Base-by-base conservation (phyloP, 1,284 basidiomycete species). In the Phlebopus sp. region DNA sequence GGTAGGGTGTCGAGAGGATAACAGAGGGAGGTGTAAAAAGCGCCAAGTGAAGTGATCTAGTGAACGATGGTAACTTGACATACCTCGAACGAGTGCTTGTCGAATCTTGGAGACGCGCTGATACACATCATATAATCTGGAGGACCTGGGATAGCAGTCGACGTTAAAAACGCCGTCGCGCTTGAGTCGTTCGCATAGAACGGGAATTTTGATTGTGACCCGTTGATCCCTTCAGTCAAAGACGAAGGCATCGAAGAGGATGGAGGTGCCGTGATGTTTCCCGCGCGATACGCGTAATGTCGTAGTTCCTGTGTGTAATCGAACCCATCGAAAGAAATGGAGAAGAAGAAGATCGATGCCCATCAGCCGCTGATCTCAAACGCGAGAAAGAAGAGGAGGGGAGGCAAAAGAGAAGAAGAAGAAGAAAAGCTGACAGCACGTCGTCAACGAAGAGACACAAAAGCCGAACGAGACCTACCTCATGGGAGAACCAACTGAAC, bases 1-100 rank as follows among this genome's bases (percentile, higher is more conserved):
- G 30, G 11, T 13, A 54, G 14, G 1, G 9, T 34, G 5, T 18
- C 6, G 21, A 23, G 21, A 31, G 23, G 32, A 14, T 6, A 25
- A 6, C 21, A 6, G 21, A 23, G 21, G 21, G 27, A 29, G 8
- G 7, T 29, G 27, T 2, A 29, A 8, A 29, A 9, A 2, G 4
- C 7, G 27, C 27, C 27, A 29, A 29, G 27, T 8, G 5, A 29
- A 29, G 7, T 8, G 2, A 29, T 4, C 10, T 11, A 29, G 5
- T 23, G 21, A 23, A 23, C 21, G 6, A 29, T 5, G 9, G 27
- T 29, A 9, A 29, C 8, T 8, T 5, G 14, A 36, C 65, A 37
- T 39, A 68, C 63, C 64, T 64, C 63, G 51, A 64, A 64, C 25
- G 64, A 64, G 39, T 66, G 64, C 42, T 61, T 64, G 5, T 68